These are phyloP conservation scores for Trichoderma breve DNA, from an alignment of 2,329 filamentous ascomycete genomes.

Conservation along the genomic window DNA sequence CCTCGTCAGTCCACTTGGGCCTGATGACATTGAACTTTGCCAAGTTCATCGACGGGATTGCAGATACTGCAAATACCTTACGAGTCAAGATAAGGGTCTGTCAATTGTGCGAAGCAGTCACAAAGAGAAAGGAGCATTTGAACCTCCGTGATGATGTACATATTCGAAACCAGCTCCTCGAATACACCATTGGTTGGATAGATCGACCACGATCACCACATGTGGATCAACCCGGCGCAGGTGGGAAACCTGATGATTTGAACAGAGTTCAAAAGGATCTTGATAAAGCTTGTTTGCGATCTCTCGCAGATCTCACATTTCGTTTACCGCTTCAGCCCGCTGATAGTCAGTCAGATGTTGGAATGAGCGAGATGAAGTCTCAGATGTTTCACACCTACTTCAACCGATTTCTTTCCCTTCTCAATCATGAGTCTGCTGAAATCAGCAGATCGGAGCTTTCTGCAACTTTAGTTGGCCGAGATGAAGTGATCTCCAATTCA, in stretches of 20 bases:
- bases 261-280: slow-evolving; percentile 61
- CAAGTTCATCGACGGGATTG: slow-evolving; percentile 60
- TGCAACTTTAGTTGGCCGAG: slow-evolving; percentile 42
- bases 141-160: slow-evolving; percentile 68
- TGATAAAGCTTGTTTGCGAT: slow-evolving; percentile 63
- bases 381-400: slow-evolving; percentile 72
- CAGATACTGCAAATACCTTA: slow-evolving; percentile 55
- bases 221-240: slow-evolving; percentile 40
- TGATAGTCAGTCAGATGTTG: slow-evolving; percentile 63
- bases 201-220: slow-evolving; percentile 56
- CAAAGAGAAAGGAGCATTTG: slow-evolving; percentile 64
- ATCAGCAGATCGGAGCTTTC: slow-evolving; percentile 28
- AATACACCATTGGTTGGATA: slow-evolving; percentile 68
- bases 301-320: slow-evolving; percentile 64
- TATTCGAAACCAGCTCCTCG: slow-evolving; percentile 65
- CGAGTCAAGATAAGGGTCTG: slow-evolving; percentile 69
- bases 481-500: slow-evolving; percentile 55
- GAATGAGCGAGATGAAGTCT: slow-evolving; percentile 65
- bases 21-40: slow-evolving; percentile 64
- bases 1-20: slow-evolving; percentile 63
- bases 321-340: slow-evolving; percentile 64
- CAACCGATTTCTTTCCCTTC: slow-evolving; percentile 64
- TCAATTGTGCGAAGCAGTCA: slow-evolving; percentile 63
- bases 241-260: slow-evolving; percentile 55
- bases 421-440: slow-evolving; percentile 58